A percentile compares a stretch with the other conserved stretches of the same genome.
Conservation (phyloP, 2,329 filamentous ascomycete genomes). For the Hymenotorrendiella dingleyae region DNA sequence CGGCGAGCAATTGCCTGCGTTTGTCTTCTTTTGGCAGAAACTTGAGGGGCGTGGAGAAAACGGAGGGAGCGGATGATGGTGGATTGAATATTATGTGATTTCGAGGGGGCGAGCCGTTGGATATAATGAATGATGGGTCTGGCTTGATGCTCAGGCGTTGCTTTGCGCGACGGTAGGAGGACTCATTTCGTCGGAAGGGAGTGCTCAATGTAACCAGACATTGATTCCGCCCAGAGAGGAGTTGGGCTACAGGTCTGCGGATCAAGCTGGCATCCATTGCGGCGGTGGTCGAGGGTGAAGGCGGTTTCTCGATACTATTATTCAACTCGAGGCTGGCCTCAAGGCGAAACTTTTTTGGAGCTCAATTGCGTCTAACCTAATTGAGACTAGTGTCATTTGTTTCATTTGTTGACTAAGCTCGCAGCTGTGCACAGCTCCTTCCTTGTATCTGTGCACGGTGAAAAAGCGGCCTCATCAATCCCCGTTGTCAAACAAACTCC, state of each 20-base stretch:
- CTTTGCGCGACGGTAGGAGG: constrained; percentile 30
- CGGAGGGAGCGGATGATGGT: constrained; percentile 48
- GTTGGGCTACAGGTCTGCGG: constrained; percentile 24
- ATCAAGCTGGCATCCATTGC: constrained; percentile 28
- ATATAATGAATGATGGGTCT: constrained; percentile 50
- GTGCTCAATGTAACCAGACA: constrained; percentile 24
- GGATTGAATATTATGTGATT: constrained; percentile 52
- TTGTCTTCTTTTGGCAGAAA: constrained; percentile 50
- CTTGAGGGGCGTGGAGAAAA: constrained; percentile 60
- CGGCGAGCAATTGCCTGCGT: constrained; percentile 24
- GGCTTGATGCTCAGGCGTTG: constrained; percentile 46
- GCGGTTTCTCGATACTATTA: neutral
- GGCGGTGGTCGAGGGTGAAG: constrained; percentile 3
- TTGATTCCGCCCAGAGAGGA: constrained; percentile 24
- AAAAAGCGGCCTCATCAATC: too few relatives aligned
- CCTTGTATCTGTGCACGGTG: too few relatives aligned
- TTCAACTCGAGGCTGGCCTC: neutral
- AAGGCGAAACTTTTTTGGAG: constrained; percentile 5
- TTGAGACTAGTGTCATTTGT: constrained; percentile 5
- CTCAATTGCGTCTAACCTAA: neutral
- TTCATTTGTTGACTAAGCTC: too few relatives aligned
- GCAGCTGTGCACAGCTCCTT: too few relatives aligned
- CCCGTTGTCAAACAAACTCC: too few relatives aligned
- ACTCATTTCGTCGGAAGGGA: constrained; percentile 28
- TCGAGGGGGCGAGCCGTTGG: constrained; percentile 31